Evolutionary conservation across 179 eudicot genomes (phyloP), one percentile per base, ranked within the genome.

Genomic region (Nepenthes alata): DNA sequence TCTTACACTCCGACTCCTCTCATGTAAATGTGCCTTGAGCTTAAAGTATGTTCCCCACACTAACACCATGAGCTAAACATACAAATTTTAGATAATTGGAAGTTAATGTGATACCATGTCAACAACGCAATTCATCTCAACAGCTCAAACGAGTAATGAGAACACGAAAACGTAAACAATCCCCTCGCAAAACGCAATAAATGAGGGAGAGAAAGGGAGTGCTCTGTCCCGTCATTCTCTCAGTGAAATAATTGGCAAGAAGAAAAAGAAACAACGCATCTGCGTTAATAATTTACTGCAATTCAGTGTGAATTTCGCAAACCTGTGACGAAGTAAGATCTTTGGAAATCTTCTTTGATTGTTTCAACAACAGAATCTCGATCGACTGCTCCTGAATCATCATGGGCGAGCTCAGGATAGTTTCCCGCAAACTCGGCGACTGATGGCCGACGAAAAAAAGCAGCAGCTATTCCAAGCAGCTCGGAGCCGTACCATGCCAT

Each of bases 311-410:
- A 38, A 11, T 50, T 11, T 25, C 25, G 25, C 13, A 36, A 53
- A 88, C 98, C 96, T 64, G 96, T 93, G 47, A 93, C 97, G 59
- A 93, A 89, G 65, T 93, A 93, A 11, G 87, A 86, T 64, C 95
- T 80, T 59, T 76, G 60, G 57, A 93, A 93, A 70, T 89, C 98
- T 55, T 71, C 73, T 65, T 89, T 89, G 7, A 93, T 93, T 11
- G 88, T 77, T 14, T 80, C 85, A 57, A 85, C 98, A 16, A 93
- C 84, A 54, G 57, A 39, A 57, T 68, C 70, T 7, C 95, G 89
- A 77, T 78, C 87, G 64, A 91, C 53, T 0, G 62, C 66, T 16
- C 95, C 95, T 6, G 65, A 67, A 8, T 67, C 85, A 65, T 74
- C 84, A 8, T 47, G 70, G n/a, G 68, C 36, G 51, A 85, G 80